Evolutionary conservation across 768 basidiomycete species (phyloP), one percentile per base, ranked within the genome.

Genomic region (Tubosaeta brunneosetosa): DNA sequence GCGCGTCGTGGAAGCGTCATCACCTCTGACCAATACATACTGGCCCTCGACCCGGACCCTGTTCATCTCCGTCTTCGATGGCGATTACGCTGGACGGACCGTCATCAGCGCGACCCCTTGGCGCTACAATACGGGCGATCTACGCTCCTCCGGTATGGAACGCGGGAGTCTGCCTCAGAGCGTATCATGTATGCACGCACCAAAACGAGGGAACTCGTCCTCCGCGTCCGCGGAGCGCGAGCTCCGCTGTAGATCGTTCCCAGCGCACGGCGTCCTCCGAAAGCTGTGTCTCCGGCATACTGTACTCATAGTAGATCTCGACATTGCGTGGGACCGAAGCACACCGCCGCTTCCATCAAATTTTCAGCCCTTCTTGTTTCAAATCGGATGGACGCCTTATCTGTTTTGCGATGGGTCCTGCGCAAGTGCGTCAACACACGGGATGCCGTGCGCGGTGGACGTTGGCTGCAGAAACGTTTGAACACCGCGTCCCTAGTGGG

Each of bases 1-100:
- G 22, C 22, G 22, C 22, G 22, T 22, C 22, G 22, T 22, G 7
- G 10, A 10, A 17, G 17, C 19, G n/a, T 9, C 38, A 17, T 40
- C 38, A 40, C 10, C 10, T 40, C 17, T 40, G 16, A 38, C 37
- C 37, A 17, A 16, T 22, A 22, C 22, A 22, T 22, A 38, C 16
- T 14, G 10, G 4, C 12, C 14, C 33, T 34, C 14, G n/a, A 40
- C 38, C n/a, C 16, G 36, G 38, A 8, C 7, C 22, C 19, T 41
- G 40, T 25, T 41, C 19, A 25, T 16, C 4, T 22, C 38, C 38
- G 16, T 12, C 9, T 13, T 16, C 41, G 10, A 22, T 7, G 22
- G 12, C 8, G 69, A 51, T 79, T 77, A 63, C 77, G 79, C 44
- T 77, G 49, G 79, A 58, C 80, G 80, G 12, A 74, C 71, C 0